Evolutionary conservation across 495 filamentous ascomycete genomes (phyloP).

Genomic region (Aspergillus bridgeri): DNA sequence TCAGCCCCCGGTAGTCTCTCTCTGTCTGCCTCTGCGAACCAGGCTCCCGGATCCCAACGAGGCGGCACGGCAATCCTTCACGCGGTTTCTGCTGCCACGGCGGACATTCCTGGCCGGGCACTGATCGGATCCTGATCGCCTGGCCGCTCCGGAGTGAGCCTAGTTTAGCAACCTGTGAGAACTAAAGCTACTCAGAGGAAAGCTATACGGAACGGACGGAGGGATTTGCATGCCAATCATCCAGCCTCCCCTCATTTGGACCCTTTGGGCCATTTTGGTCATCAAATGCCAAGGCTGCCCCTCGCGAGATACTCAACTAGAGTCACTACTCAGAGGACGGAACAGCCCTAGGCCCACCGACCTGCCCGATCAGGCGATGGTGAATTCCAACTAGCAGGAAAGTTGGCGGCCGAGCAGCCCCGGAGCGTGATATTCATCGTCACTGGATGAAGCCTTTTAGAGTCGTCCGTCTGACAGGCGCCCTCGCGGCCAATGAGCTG

Average conservation of each 20-base stretch:
- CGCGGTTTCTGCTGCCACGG: background rate
- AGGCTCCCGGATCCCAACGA: background rate
- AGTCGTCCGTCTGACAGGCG: background rate
- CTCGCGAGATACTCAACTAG: background rate
- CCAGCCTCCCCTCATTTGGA: background rate
- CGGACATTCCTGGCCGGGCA: background rate
- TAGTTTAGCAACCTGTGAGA: background rate
- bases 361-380: background rate
- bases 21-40: background rate
- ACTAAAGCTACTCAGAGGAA: too few relatives aligned
- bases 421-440: background rate
- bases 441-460: background rate
- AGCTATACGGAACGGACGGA: too few relatives aligned
- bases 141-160: background rate
- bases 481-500: background rate
- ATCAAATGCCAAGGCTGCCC: background rate
- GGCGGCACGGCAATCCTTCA: background rate
- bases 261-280: too few relatives aligned
- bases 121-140: background rate
- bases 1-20: too few relatives aligned
- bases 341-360: background rate
- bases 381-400: slow-evolving; percentile 2
- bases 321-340: too few relatives aligned
- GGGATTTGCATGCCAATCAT: background rate
- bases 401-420: background rate